These are phyloP conservation scores for Arthrobotrys musiformis DNA, from an alignment of 2,329 filamentous ascomycete genomes.

Conservation along the genomic window DNA sequence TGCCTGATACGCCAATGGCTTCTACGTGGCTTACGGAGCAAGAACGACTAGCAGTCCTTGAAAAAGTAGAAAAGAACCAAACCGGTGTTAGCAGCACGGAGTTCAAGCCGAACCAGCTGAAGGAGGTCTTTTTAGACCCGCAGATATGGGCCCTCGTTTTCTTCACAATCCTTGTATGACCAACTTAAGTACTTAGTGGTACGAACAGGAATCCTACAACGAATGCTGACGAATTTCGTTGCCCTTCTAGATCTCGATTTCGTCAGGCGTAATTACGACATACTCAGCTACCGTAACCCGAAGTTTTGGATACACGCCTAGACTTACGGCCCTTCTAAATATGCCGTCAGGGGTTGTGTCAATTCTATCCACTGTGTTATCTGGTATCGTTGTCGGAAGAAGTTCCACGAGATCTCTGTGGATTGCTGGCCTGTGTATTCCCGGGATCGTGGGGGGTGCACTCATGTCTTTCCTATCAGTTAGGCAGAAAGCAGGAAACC, in stretches of 20 bases:
- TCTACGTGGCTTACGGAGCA: slow-evolving; percentile 63
- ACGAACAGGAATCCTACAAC: slow-evolving; percentile 31
- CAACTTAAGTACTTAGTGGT: neutral
- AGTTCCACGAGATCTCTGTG: slow-evolving; percentile 36
- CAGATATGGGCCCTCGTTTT: slow-evolving; percentile 68
- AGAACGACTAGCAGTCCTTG: slow-evolving; percentile 66
- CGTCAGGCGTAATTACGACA: slow-evolving; percentile 68
- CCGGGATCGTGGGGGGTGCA: slow-evolving; percentile 65
- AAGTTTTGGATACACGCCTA: slow-evolving; percentile 65
- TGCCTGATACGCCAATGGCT: slow-evolving; percentile 67
- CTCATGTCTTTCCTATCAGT: slow-evolving; percentile 68
- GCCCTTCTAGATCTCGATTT: slow-evolving; percentile 65
- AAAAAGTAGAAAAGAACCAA: slow-evolving; percentile 70
- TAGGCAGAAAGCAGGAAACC: slow-evolving; percentile 65
- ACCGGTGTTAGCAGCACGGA: slow-evolving; percentile 69
- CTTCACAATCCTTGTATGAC: slow-evolving; percentile 66
- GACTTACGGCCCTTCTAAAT: slow-evolving; percentile 67
- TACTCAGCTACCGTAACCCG: slow-evolving; percentile 69
- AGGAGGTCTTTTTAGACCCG: slow-evolving; percentile 68
- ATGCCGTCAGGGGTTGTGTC: slow-evolving; percentile 68
- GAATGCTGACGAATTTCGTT: slow-evolving; percentile 26
- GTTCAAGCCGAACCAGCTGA: slow-evolving; percentile 68
- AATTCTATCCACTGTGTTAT: slow-evolving; percentile 68
- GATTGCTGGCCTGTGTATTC: slow-evolving; percentile 63
- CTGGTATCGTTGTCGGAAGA: slow-evolving; percentile 59